Evolutionary conservation across 306 rosid species (phyloP), one percentile per base, ranked within the genome.

Genomic region (Sicyos baderoa): DNA sequence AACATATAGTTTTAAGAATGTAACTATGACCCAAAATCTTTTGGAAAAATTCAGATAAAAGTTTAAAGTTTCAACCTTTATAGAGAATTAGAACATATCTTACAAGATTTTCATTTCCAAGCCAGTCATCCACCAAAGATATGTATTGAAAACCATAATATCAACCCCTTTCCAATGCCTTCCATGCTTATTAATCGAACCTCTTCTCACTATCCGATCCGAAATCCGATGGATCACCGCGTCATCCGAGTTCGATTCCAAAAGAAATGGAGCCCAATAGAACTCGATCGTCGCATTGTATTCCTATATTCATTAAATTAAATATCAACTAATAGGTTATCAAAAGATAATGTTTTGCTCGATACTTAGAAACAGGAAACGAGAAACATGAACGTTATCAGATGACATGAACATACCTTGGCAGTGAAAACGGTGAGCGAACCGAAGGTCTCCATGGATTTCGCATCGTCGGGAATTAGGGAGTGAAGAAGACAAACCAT

Each of bases 51-150:
- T 25, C 29, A 25, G 29, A 25, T 25, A 25, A 25, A 25, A 25
- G 29, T 25, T 25, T 25, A 1, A 25, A 25, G 29, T 25, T 25
- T 25, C 29, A 25, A 25, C 29, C 29, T 25, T 25, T 25, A 25
- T 25, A 25, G 37, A 32, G 37, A 32, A 32, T n/a, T n/a, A n/a
- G 3, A 48, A 48, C 0, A 9, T 48, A 1, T 48, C 78, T 35
- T 79, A 94, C 99, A 90, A 70, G 45, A 88, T 84, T 64, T 90
- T 94, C 92, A 94, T 88, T 57, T 90, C 73, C 78, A 79, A 76
- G 72, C 96, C 99, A 0, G 96, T 86, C 87, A 94, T 86, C 99
- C 99, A 94, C 99, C 99, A 94, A 54, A 94, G 88, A 62, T 94
- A 94, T 29, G 99, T 86, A 75, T 94, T 94, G 72, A 94, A 86